Conservation (phyloP, 2,329 filamentous ascomycete genomes). For the Colletotrichum abscissum region DNA sequence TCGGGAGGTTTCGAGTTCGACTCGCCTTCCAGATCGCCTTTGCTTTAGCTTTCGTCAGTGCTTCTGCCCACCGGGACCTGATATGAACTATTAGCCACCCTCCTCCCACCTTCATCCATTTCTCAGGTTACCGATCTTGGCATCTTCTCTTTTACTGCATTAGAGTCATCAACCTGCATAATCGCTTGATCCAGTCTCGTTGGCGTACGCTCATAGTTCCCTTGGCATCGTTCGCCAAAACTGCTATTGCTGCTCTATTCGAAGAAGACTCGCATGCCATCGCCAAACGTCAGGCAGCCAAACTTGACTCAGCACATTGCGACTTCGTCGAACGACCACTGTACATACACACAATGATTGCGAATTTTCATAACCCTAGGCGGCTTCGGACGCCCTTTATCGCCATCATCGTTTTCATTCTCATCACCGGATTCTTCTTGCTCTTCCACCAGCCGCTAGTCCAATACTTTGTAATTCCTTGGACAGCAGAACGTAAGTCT, state of each 20-base stretch:
- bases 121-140: neutral
- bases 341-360: constrained; percentile 15
- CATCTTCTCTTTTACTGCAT: neutral
- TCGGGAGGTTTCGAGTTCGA: neutral
- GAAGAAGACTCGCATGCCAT: neutral
- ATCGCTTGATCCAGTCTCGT: neutral
- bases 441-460: constrained; percentile 67
- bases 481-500: constrained; percentile 27
- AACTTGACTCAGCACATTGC: neutral
- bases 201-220: neutral
- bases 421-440: constrained; percentile 75
- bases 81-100: constrained; percentile 10
- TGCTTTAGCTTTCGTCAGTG: neutral
- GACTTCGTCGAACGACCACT: neutral
- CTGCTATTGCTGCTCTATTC: neutral
- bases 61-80: neutral
- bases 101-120: neutral
- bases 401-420: constrained; percentile 58
- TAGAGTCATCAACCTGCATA: neutral
- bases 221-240: neutral
- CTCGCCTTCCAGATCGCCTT: neutral
- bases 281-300: neutral
- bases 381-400: constrained; percentile 28
- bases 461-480: constrained; percentile 27
- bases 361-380: constrained; percentile 29